Conservation (phyloP, 805 yeast species). For the Lipomyces starkeyi region DNA sequence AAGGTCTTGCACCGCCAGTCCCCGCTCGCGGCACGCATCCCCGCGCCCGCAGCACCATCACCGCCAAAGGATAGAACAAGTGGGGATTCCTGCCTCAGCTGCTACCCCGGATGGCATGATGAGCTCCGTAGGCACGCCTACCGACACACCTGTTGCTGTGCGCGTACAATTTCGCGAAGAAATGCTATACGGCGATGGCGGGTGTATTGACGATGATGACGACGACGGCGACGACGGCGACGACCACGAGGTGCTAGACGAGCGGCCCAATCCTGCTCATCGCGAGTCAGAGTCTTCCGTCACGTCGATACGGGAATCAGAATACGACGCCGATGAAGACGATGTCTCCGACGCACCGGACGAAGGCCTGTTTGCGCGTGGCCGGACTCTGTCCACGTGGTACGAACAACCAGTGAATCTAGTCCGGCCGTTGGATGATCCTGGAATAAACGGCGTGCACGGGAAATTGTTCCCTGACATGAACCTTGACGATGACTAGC, state of each 20-base stretch:
- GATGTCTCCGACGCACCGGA: background rate
- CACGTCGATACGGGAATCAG: conserved; percentile 11
- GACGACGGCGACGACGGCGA: background rate
- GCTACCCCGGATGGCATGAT: background rate
- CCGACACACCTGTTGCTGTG: conserved; percentile 12
- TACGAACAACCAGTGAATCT: background rate
- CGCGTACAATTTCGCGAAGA: conserved; percentile 24
- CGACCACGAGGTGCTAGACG: background rate
- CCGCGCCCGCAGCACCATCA: conserved; percentile 3
- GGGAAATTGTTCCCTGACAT: background rate
- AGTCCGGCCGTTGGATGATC: background rate
- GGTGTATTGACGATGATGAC: conserved; percentile 24
- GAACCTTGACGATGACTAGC: background rate
- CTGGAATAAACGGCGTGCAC: background rate
- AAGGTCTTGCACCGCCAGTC: background rate
- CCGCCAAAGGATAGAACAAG: background rate
- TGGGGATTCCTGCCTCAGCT: background rate
- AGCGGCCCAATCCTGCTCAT: background rate
- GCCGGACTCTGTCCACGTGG: background rate
- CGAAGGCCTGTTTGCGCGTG: background rate
- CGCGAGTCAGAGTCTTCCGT: conserved; percentile 1
- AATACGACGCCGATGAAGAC: conserved; percentile 16
- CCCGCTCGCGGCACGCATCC: conserved; percentile 3
- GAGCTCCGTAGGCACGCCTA: background rate
- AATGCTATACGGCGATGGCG: conserved; percentile 19